These are phyloP conservation scores for Cydonia oblonga DNA, from an alignment of 331 rosid genomes.

Conservation along the genomic window DNA sequence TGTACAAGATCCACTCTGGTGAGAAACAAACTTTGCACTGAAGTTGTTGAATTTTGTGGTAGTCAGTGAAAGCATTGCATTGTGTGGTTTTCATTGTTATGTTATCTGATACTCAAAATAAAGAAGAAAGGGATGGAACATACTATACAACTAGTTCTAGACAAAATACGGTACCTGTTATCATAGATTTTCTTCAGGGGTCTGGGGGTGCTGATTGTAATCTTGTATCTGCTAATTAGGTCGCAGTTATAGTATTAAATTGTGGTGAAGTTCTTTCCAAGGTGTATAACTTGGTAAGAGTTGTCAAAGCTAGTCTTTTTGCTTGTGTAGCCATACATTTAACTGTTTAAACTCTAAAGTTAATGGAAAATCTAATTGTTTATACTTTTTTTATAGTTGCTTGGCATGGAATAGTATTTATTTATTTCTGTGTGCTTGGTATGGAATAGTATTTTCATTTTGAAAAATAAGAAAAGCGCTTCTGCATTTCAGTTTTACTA, in stretches of 20 bases:
- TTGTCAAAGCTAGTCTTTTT: not conserved
- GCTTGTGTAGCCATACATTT: not conserved
- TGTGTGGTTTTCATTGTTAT: not conserved
- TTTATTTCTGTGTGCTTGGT: not conserved
- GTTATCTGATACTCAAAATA: not conserved
- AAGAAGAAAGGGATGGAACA: not conserved
- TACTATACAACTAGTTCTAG: not conserved
- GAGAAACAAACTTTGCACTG: slow-evolving; percentile 30
- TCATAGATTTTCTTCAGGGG: not conserved
- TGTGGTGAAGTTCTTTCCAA: no score
- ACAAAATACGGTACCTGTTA: not conserved
- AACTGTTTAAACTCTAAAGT: not conserved
- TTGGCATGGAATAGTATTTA: not conserved
- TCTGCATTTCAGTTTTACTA: not conserved
- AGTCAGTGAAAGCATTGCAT: not conserved
- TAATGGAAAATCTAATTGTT: not conserved
- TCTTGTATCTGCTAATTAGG: no score
- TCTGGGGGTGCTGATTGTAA: not conserved
- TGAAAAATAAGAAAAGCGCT: not conserved
- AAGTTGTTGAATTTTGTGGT: slow-evolving; percentile 1
- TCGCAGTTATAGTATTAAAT: no score
- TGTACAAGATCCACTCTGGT: slow-evolving; percentile 73
- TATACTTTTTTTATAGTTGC: not conserved
- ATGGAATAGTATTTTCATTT: not conserved
- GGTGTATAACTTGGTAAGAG: not conserved